A percentile compares a stretch with the other conserved stretches of the same genome.
These are phyloP conservation scores for Ascomycota sp. DNA, from an alignment of 2,329 filamentous ascomycete species.

Conservation along the genomic window DNA sequence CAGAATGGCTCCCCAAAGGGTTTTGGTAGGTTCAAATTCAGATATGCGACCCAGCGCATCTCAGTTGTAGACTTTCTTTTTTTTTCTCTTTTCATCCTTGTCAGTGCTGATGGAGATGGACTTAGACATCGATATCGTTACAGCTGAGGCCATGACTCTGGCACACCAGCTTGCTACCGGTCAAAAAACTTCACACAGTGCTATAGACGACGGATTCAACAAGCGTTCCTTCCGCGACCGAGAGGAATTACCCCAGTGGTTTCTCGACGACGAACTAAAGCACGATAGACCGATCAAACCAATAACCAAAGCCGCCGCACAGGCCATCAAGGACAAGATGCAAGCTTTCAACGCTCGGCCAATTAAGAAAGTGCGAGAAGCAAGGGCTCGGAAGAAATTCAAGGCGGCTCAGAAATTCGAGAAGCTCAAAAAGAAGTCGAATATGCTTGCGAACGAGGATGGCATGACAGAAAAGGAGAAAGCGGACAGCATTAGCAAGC, in stretches of 20 bases:
- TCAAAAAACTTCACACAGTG: slow-evolving; percentile 53
- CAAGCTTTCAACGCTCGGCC: slow-evolving; percentile 83
- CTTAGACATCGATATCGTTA: slow-evolving; percentile 86
- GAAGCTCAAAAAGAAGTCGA: slow-evolving; percentile 94
- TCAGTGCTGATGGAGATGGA: slow-evolving; percentile 1
- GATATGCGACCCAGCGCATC: too few species aligned
- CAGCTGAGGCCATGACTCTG: slow-evolving; percentile 95
- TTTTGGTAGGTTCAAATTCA: too few species aligned
- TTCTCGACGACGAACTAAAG: slow-evolving; percentile 70
- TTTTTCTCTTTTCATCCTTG: too few species aligned
- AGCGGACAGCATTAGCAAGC: slow-evolving; percentile 55
- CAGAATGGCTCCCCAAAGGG: too few species aligned
- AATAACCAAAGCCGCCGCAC: slow-evolving; percentile 73
- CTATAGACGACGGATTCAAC: slow-evolving; percentile 84
- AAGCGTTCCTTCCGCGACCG: slow-evolving; percentile 75
- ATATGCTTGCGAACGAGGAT: slow-evolving; percentile 69
- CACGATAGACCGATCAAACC: slow-evolving; percentile 73
- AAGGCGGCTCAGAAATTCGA: slow-evolving; percentile 77
- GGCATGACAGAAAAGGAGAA: slow-evolving; percentile 93
- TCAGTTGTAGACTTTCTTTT: too few species aligned
- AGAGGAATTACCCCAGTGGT: slow-evolving; percentile 91
- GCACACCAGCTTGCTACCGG: slow-evolving; percentile 80
- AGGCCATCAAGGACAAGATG: slow-evolving; percentile 83
- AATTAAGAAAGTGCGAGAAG: slow-evolving; percentile 97
- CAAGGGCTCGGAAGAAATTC: slow-evolving; percentile 89